phyloP scores from a whole-genome alignment of 1,284 basidiomycete genomes.

The Heterobasidion parviporum region DNA sequence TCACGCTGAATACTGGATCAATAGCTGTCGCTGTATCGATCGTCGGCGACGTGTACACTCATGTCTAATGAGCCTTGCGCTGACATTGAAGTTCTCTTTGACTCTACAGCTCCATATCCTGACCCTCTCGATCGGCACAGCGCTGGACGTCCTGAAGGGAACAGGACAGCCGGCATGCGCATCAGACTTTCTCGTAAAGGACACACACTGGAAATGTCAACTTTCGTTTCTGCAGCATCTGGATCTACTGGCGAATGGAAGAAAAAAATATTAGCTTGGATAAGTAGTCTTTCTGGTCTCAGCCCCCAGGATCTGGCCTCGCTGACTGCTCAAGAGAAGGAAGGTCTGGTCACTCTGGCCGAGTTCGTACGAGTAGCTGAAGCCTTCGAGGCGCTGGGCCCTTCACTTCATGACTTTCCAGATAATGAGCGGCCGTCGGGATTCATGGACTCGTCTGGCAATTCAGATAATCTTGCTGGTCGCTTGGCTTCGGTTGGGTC shows the following conservation, averaged over 20 bases:
- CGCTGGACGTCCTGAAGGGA: background rate
- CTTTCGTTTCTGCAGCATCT: constrained; percentile 10
- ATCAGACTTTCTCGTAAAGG: constrained; percentile 33
- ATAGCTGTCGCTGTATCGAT: constrained; percentile 37
- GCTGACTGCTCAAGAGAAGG: constrained; percentile 27
- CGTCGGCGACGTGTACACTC: constrained; percentile 35
- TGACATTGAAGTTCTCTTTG: constrained; percentile 38
- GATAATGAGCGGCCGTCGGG: background rate
- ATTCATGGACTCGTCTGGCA: background rate
- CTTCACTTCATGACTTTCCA: background rate
- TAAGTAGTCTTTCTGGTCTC: constrained; percentile 15
- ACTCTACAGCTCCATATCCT: constrained; percentile 3
- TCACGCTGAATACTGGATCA: background rate
- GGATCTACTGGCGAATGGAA: constrained; percentile 27
- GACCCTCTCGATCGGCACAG: background rate
- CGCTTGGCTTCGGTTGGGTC: background rate
- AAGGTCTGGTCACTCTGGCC: constrained; percentile 17
- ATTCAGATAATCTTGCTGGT: background rate
- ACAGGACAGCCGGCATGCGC: constrained; percentile 23
- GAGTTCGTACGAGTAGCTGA: constrained; percentile 30
- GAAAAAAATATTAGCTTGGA: constrained; percentile 29
- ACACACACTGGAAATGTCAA: constrained; percentile 33
- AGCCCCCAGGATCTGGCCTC: constrained; percentile 20
- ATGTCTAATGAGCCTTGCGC: constrained; percentile 47
- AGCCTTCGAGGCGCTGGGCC: constrained; percentile 19